These are phyloP conservation scores for Epichloe baconii DNA, from an alignment of 2,329 filamentous ascomycete species.

Conservation along the genomic window DNA sequence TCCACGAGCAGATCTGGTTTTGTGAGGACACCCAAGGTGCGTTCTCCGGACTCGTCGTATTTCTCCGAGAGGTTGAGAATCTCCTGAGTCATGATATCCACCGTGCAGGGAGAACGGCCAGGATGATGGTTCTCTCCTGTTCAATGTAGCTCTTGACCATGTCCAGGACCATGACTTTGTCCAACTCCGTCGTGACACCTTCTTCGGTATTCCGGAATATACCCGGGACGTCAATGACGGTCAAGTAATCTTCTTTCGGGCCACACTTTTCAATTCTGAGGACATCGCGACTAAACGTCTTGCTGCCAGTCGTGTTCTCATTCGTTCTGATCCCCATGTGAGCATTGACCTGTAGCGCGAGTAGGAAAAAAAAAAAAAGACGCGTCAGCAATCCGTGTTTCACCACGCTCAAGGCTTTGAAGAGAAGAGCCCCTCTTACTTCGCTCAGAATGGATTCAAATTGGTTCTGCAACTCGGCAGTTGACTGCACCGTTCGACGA, in stretches of 20 bases:
- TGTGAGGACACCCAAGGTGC: constrained; percentile 39
- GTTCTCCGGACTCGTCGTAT: constrained; percentile 24
- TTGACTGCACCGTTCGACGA: background rate
- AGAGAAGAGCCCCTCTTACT: constrained; percentile 13
- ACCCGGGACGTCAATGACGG: constrained; percentile 41
- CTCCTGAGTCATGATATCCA: constrained; percentile 28
- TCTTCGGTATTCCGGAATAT: constrained; percentile 27
- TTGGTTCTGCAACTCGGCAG: background rate
- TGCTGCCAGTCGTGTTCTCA: background rate
- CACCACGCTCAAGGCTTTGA: background rate
- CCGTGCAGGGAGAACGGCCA: constrained; percentile 30
- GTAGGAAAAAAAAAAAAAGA: too few species aligned
- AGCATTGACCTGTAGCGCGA: constrained; percentile 20
- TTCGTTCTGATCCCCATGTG: constrained; percentile 29
- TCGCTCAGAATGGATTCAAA: constrained; percentile 27
- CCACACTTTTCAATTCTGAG: constrained; percentile 29
- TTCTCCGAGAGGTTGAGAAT: constrained; percentile 24
- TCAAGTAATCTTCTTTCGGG: constrained; percentile 32
- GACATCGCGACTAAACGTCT: constrained; percentile 32
- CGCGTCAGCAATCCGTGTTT: background rate
- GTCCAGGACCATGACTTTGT: constrained; percentile 30
- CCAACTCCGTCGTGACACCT: constrained; percentile 29
- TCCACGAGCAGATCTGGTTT: constrained; percentile 45
- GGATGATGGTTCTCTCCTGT: constrained; percentile 33
- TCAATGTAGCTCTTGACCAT: constrained; percentile 35